Conservation (phyloP, 2,329 filamentous ascomycete genomes). For the Tolypocladium pustulatum region DNA sequence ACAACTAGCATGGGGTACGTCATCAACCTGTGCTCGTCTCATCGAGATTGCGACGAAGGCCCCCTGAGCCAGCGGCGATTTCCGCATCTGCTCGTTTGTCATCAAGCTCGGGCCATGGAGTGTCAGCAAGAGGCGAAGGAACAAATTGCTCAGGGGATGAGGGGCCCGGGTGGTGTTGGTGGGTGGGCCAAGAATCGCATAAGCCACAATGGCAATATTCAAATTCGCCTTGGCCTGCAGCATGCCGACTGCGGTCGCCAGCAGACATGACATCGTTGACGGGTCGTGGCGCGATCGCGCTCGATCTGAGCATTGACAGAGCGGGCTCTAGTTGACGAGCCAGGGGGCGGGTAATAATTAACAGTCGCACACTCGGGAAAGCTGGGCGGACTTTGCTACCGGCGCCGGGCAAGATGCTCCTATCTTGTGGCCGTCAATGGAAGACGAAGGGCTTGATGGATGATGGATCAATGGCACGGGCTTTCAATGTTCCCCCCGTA, state of each 20-base stretch:
- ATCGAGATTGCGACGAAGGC: neutral
- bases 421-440: neutral
- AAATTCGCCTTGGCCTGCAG: neutral
- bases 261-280: neutral
- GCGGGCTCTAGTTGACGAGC: neutral
- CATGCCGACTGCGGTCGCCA: neutral
- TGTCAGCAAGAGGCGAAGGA: neutral
- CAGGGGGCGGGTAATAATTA: neutral
- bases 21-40: conserved; percentile 1
- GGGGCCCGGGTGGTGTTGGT: neutral
- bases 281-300: neutral
- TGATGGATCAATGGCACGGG: neutral
- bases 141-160: neutral
- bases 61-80: neutral
- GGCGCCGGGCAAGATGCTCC: neutral
- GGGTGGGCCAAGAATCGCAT: neutral
- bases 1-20: conserved; percentile 1
- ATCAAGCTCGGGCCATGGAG: neutral
- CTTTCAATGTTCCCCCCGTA: no score
- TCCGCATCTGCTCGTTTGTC: neutral
- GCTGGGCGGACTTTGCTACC: neutral
- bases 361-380: neutral
- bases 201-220: neutral
- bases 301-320: neutral
- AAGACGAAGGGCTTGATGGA: neutral